Base-by-base conservation (phyloP, 331 rosid species). In the Malus hybrid region DNA sequence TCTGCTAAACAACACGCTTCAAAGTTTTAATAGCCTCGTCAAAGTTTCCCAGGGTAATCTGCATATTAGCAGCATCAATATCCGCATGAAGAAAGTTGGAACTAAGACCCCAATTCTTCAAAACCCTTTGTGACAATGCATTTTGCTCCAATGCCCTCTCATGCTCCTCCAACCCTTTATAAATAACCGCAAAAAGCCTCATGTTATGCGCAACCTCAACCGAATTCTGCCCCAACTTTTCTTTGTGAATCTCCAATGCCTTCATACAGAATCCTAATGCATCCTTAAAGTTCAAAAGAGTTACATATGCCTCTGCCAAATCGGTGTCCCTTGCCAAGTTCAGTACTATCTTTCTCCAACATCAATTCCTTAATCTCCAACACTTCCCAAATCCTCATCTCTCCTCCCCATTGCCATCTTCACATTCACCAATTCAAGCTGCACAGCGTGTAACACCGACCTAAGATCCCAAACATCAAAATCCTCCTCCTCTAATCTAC, bases 371-470 rank as follows among this genome's bases (percentile, higher is more conserved):
- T 91, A 75, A 93, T 93, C 77, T 88, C 94, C 74, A 93, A 87
- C 97, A 93, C 89, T 81, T 88, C 61, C 91, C 48, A 93, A 83
- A 15, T 95, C 98, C 87, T 93, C 97, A 75, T 91, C 98, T 78
- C 98, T 91, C 87, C 96, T 86, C 59, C 98, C 97, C 96, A 88
- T 83, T 27, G 93, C 98, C 0, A 77, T 93, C 86, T 91, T 91
- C 55, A 86, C 98, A 85, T 93, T 88, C 0, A 93, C 94, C 85
- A 88, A 48, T 77, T 87, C 96, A 44, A 93, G 86, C 61, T 87
- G 98, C 73, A 93, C 98, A 6, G 97, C 94, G n/a, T 91, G 98
- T 79, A 88, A 85, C 79, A 90, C 96, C 4, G 94, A 97, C 76
- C 88, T 78, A 48, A 91, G 20, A 82, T 88, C 96, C 82, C 72